Conservation (phyloP, 2,329 filamentous ascomycete genomes). For the Ascochyta clinopodiicola region DNA sequence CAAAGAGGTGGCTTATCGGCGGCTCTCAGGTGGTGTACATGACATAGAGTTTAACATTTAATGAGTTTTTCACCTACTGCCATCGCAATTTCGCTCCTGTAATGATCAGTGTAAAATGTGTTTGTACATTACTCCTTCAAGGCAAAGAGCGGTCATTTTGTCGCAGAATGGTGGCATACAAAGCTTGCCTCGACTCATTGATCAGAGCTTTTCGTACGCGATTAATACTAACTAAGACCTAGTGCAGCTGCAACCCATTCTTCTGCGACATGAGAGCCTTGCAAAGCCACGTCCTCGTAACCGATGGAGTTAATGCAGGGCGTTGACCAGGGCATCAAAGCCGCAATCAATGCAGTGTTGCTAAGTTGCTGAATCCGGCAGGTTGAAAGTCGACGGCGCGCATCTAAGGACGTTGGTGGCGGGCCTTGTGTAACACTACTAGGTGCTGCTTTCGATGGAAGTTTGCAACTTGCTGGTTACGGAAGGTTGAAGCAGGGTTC, state of each 20-base stretch:
- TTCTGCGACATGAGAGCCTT: background rate
- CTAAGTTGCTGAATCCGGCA: conserved; percentile 12
- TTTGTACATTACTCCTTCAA: too few relatives aligned
- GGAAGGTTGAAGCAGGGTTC: background rate
- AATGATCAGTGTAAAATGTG: too few relatives aligned
- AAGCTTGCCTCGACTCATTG: too few relatives aligned
- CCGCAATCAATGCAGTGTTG: conserved; percentile 1
- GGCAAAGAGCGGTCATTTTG: too few relatives aligned
- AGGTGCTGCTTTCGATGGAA: conserved; percentile 1
- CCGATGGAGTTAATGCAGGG: conserved; percentile 9
- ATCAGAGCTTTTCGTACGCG: too few relatives aligned
- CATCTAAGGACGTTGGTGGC: conserved; percentile 12
- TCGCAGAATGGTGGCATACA: too few relatives aligned
- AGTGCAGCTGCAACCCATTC: background rate
- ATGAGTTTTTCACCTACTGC: too few relatives aligned
- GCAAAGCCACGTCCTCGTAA: conserved; percentile 1
- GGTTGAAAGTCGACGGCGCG: conserved; percentile 11
- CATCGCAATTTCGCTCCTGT: too few relatives aligned
- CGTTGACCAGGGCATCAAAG: conserved; percentile 3
- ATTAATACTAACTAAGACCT: background rate
- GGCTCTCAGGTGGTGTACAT: background rate
- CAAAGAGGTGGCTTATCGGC: too few relatives aligned
- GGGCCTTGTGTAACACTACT: conserved; percentile 18
- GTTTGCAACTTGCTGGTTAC: conserved; percentile 3
- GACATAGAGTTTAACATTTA: background rate